phyloP scores from a whole-genome alignment of 257 asterid species.

The Solanum gandarillasii region DNA sequence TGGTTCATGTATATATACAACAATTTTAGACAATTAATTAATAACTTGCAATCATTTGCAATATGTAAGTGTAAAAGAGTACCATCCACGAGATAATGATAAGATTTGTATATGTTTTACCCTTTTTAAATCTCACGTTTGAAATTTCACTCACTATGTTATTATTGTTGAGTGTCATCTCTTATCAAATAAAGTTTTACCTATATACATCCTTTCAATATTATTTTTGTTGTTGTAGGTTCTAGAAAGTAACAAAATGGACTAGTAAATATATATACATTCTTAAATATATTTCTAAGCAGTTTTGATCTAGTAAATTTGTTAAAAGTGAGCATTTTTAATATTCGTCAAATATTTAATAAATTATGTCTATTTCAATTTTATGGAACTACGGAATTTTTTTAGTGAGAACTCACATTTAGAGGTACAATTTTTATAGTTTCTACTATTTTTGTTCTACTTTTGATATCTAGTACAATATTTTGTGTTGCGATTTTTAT shows the following conservation, averaged over 20 bases:
- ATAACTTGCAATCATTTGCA: neutral
- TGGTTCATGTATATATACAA: no score
- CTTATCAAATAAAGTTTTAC: no score
- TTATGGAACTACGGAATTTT: neutral
- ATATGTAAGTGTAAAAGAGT: neutral
- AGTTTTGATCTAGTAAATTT: neutral
- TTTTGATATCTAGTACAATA: neutral
- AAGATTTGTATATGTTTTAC: no score
- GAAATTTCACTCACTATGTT: no score
- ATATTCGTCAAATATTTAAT: no score
- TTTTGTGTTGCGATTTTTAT: neutral
- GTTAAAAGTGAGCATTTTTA: no score
- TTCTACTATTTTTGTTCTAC: neutral
- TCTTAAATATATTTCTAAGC: neutral
- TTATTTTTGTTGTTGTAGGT: no score
- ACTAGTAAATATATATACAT: no score
- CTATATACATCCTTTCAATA: no score
- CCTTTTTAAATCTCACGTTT: fast-evolving
- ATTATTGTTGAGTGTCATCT: no score
- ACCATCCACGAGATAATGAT: neutral
- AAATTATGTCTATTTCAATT: no score
- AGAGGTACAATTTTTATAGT: neutral
- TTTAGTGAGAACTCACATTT: neutral
- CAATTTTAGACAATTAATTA: neutral
- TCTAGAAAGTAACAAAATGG: no score